phyloP scores from a whole-genome alignment of 345 rosid species.

The Salix dunnii region DNA sequence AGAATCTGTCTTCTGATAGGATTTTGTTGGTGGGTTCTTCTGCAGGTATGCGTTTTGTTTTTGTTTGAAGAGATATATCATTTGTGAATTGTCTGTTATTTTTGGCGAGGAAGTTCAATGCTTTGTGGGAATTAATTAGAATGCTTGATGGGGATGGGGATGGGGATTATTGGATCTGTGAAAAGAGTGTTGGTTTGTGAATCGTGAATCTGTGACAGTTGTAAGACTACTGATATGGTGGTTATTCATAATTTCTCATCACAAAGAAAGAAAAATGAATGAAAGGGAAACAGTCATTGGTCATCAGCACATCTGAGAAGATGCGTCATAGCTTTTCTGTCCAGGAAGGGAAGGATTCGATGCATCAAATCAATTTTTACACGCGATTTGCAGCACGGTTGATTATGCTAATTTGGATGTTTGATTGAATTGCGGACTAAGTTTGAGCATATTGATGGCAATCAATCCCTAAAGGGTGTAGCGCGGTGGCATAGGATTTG shows the following conservation, averaged over 20 bases:
- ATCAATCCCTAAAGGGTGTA: too few species aligned
- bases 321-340: neutral
- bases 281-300: neutral
- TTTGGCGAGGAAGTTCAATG: neutral
- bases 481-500: too few species aligned
- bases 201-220: neutral
- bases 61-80: neutral
- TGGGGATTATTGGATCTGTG: constrained; percentile 30
- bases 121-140: constrained; percentile 4
- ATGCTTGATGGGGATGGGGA: neutral
- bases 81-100: neutral
- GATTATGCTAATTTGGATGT: neutral
- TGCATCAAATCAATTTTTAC: neutral
- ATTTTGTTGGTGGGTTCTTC: constrained; percentile 87
- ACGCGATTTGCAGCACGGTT: neutral
- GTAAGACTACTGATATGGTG: neutral
- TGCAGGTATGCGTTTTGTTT: constrained; percentile 47
- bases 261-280: neutral
- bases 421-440: neutral
- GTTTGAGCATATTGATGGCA: neutral
- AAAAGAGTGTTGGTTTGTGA: constrained; percentile 11
- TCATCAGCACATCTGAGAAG: neutral
- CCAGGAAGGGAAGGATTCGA: neutral
- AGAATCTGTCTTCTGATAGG: constrained; percentile 46
- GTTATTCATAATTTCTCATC: neutral